Conservation (phyloP, 768 basidiomycete species). For the Steccherinum ochraceum region DNA sequence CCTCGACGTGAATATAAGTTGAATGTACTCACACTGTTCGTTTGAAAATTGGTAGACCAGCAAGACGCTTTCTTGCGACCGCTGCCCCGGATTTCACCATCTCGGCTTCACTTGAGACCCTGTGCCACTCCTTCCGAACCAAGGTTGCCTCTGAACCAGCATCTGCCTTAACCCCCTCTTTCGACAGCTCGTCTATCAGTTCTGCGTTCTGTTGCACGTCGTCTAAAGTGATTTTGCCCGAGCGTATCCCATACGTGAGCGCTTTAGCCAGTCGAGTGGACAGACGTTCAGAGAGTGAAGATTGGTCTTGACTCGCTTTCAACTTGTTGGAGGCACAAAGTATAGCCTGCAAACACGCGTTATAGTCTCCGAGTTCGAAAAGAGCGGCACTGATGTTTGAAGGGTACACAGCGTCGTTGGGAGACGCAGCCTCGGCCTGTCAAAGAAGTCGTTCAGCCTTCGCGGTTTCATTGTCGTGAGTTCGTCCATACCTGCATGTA, state of each 20-base stretch:
- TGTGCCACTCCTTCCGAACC: slow-evolving; percentile 11
- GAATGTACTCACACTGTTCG: neutral
- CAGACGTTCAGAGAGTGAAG: slow-evolving; percentile 3
- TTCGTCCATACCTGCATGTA: neutral
- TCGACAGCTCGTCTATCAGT: neutral
- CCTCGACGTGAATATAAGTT: too few relatives aligned
- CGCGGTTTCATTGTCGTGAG: neutral
- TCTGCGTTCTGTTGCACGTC: neutral
- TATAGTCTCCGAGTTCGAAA: slow-evolving; percentile 15
- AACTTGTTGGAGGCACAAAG: slow-evolving; percentile 12
- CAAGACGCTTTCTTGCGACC: neutral
- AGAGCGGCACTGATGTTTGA: slow-evolving; percentile 19
- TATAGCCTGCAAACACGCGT: slow-evolving; percentile 9
- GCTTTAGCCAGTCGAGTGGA: slow-evolving; percentile 11
- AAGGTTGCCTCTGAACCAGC: neutral
- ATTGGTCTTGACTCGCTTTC: neutral
- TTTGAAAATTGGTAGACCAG: neutral
- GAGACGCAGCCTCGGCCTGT: slow-evolving; percentile 11
- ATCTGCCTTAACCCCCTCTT: neutral
- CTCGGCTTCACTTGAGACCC: neutral
- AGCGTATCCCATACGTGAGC: slow-evolving; percentile 5
- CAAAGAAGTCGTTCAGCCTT: neutral
- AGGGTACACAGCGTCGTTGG: slow-evolving; percentile 12
- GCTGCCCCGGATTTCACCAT: neutral
- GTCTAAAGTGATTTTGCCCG: neutral